A percentile compares a stretch with the other conserved stretches of the same genome.
These are phyloP conservation scores for Eimeria acervulina DNA, from an alignment of 169 alveolate genomes.

Conservation along the genomic window DNA sequence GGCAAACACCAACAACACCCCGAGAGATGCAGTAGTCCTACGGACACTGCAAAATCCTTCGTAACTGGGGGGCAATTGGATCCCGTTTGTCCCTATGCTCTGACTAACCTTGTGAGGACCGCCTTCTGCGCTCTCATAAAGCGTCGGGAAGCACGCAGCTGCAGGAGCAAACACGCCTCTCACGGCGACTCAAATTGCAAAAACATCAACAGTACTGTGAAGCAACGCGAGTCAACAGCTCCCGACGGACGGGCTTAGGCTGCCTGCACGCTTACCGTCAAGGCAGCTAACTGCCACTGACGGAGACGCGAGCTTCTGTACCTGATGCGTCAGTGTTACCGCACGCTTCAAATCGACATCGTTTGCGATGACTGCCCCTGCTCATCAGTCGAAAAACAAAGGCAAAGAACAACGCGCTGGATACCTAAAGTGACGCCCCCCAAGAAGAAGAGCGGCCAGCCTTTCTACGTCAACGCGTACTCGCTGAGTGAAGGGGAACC, in stretches of 20 bases:
- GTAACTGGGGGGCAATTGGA: background rate
- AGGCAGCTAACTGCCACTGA: conserved; percentile 93
- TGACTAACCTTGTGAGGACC: conserved; percentile 63
- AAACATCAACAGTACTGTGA: background rate
- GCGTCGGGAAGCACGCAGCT: conserved; percentile 73
- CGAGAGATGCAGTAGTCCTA: background rate
- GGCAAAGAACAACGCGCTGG: background rate
- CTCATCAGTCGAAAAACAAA: background rate
- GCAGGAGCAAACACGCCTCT: background rate
- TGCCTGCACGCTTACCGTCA: conserved; percentile 86
- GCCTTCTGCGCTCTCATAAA: background rate
- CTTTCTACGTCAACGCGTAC: background rate
- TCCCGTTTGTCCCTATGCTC: background rate
- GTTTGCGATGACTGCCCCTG: conserved; percentile 93
- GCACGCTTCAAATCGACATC: conserved; percentile 97
- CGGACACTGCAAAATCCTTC: background rate
- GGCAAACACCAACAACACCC: background rate
- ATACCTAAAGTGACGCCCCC: background rate
- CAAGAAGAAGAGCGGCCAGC: background rate
- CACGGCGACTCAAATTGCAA: background rate
- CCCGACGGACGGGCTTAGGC: background rate
- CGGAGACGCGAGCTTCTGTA: conserved; percentile 92
- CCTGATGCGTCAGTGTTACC: conserved; percentile 93
- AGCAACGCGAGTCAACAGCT: background rate
- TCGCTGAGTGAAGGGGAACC: background rate